Percentiles rank a stretch among this genome's conserved stretches.
phyloP scores from a whole-genome alignment of 1,284 basidiomycete genomes.

The Leucoagaricus sp. region DNA sequence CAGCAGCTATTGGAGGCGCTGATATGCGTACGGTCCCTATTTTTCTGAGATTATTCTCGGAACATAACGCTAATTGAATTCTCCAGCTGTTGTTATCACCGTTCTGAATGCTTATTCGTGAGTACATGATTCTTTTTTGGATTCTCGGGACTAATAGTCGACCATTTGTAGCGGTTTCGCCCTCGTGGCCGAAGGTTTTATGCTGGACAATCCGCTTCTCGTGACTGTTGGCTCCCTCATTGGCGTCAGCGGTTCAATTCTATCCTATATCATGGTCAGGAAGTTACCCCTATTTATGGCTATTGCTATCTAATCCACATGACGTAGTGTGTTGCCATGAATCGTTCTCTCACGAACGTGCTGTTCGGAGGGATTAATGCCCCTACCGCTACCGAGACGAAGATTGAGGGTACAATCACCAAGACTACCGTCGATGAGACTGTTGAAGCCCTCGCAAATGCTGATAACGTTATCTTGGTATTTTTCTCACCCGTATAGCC shows the following conservation, averaged over 20 bases:
- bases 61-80: slow-evolving; percentile 1
- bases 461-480: slow-evolving; percentile 83
- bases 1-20: slow-evolving; percentile 84
- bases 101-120: slow-evolving; percentile 84
- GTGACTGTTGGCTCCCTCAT: slow-evolving; percentile 83
- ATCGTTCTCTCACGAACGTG: slow-evolving; percentile 76
- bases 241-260: slow-evolving; percentile 85
- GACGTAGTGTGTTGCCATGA: slow-evolving; percentile 84
- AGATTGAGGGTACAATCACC: slow-evolving; percentile 80
- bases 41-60: slow-evolving; percentile 2
- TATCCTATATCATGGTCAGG: slow-evolving; percentile 85
- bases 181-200: slow-evolving; percentile 90
- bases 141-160: not conserved
- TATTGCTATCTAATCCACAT: slow-evolving; percentile 12
- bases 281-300: not conserved
- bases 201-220: slow-evolving; percentile 83
- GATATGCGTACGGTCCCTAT: slow-evolving; percentile 76
- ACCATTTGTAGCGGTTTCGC: slow-evolving; percentile 63
- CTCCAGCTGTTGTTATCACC: slow-evolving; percentile 80
- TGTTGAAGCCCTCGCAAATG: slow-evolving; percentile 72
- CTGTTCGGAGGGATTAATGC: slow-evolving; percentile 79
- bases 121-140: slow-evolving; percentile 17
- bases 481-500: not conserved
- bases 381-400: slow-evolving; percentile 52
- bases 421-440: slow-evolving; percentile 79